Percentiles rank a stretch among this genome's conserved stretches.
These are phyloP conservation scores for Lasiosphaeria ovina DNA, from an alignment of 495 filamentous ascomycete species.

Conservation along the genomic window DNA sequence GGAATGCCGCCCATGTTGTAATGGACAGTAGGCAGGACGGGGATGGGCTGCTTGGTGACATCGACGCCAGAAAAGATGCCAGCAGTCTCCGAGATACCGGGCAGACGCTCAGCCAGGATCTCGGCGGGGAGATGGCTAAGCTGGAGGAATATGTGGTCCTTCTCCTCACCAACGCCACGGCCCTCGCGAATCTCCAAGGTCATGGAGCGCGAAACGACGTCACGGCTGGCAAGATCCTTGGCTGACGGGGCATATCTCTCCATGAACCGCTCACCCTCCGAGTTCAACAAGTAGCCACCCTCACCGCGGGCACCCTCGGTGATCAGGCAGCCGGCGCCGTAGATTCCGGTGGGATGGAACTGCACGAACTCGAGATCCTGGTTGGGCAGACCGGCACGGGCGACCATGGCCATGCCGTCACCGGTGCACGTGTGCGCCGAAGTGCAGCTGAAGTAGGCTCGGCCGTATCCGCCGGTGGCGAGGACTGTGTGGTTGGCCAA, in stretches of 20 bases:
- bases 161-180: constrained; percentile 91
- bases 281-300: constrained; percentile 95
- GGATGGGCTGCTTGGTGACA: constrained; percentile 93
- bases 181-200: constrained; percentile 96
- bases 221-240: constrained; percentile 91
- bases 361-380: constrained; percentile 99
- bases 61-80: constrained; percentile 96
- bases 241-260: constrained; percentile 96
- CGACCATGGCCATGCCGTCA: constrained; percentile 98
- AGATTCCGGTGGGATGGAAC: constrained; percentile 99
- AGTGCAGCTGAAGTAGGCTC: constrained; percentile 96
- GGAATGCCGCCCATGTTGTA: constrained; percentile 99
- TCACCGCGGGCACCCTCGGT: constrained; percentile 98
- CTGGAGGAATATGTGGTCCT: constrained; percentile 97
- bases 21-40: constrained; percentile 94
- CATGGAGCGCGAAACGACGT: constrained; percentile 95
- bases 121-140: constrained; percentile 89
- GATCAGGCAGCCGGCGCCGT: constrained; percentile 96
- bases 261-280: constrained; percentile 98
- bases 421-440: constrained; percentile 97
- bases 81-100: constrained; percentile 97
- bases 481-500: constrained; percentile 92
- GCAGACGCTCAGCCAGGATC: constrained; percentile 90
- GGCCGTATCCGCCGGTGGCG: constrained; percentile 93
- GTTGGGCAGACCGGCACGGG: constrained; percentile 94